Conservation (phyloP, 2,329 filamentous ascomycete genomes). For the Leptosphaerulina australis region DNA sequence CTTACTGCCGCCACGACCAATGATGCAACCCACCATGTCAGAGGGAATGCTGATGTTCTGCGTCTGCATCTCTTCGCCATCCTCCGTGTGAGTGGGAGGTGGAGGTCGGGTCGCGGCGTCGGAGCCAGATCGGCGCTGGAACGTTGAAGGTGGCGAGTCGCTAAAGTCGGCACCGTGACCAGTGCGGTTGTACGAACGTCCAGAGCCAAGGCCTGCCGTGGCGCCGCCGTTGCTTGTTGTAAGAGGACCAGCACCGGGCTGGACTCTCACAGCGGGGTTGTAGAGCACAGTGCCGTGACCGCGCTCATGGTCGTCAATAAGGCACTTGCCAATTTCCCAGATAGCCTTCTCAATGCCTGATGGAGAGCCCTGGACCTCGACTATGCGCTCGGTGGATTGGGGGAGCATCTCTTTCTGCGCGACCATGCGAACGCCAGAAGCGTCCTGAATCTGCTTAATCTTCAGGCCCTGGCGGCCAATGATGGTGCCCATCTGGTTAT, state of each 20-base stretch:
- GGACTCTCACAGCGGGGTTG: constrained; percentile 91
- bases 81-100: constrained; percentile 86
- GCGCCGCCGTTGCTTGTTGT: constrained; percentile 59
- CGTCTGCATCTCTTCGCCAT: constrained; percentile 96
- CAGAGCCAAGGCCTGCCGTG: constrained; percentile 60
- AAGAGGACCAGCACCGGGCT: constrained; percentile 63
- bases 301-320: constrained; percentile 97
- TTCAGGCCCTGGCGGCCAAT: constrained; percentile 95
- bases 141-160: constrained; percentile 69
- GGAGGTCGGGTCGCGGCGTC: constrained; percentile 79
- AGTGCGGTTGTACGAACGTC: constrained; percentile 80
- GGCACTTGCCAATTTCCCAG: constrained; percentile 98
- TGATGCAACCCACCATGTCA: constrained; percentile 99
- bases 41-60: constrained; percentile 99
- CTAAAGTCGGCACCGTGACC: constrained; percentile 98
- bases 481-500: constrained; percentile 99
- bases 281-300: constrained; percentile 97
- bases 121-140: constrained; percentile 79
- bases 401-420: constrained; percentile 99
- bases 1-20: constrained; percentile 92
- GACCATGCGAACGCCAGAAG: constrained; percentile 96
- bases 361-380: constrained; percentile 93
- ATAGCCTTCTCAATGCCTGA: constrained; percentile 94
- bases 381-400: constrained; percentile 96
- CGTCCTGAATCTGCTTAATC: constrained; percentile 99